Evolutionary conservation across 257 asterid genomes (phyloP), one percentile per base, ranked within the genome.

Genomic region (Solanum corneliomulleri): DNA sequence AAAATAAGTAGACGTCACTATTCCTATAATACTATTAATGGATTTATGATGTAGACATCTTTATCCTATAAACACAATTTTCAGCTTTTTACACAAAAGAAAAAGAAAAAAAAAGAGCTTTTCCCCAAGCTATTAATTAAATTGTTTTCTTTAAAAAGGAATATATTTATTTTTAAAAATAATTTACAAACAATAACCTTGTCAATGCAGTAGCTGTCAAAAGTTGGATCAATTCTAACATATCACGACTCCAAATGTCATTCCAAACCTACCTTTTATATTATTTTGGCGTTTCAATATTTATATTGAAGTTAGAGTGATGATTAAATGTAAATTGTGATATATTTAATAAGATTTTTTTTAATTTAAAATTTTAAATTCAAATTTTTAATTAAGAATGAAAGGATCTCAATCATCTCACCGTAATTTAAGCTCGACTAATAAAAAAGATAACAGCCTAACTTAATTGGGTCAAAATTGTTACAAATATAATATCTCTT

Each of bases 161-260:
- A 20, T 60, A 9, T 41, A 9, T 41, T 1, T 27, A 27, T 39
- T 71, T 18, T 70, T 9, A 0, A 3, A 4, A 5, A 74, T 44
- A 11, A 23, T 11, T 66, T 77, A 14, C 14, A 44, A 44, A 42
- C n/a, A 42, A 60, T 60, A 23, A 77, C 37, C 20, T 41, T 77
- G 60, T 77, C n/a, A n/a, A 23, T 60, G 31, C 83, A 41, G 39
- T 42, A n/a, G 83, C 83, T 76, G 60, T 42, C 83, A 77, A 77
- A 77, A 77, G 62, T 14, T 44, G 83, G 83, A 77, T 42, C 60
- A 13, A 76, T 76, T 76, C 39, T 14, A 44, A 44, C 14, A 44
- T 14, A 44, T 77, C 23, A 25, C 39, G 9, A 23, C 83, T 14
- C 41, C 62, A 77, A 77, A 77, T 66, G 4, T 47, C 20, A 47